Base-by-base conservation (phyloP, 345 rosid genomes). In the Aquilaria malaccensis region DNA sequence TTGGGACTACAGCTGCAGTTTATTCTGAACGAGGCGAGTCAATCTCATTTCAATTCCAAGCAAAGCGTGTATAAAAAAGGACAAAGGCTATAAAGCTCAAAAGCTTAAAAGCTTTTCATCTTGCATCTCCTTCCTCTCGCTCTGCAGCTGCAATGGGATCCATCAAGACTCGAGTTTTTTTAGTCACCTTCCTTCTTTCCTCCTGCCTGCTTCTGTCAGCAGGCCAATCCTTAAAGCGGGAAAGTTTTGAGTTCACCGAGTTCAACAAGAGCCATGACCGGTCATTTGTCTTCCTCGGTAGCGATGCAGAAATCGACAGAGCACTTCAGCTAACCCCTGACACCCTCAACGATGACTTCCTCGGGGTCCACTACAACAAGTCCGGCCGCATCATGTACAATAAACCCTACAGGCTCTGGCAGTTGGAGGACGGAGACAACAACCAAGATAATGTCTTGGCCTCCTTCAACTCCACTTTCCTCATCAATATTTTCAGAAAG, bases 261-360 rank as follows among this genome's bases (percentile, higher is more conserved):
- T 72, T 72, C 50, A 7, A 4, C 11, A 14, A 58, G 1, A 31
- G 41, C 47, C 45, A 53, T 14, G 0, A 0, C 1, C 13, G 22
- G 6, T n/a, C 2, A 51, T 63, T 77, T 10, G 13, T 0, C 14
- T 14, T 67, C 12, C 11, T 29, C 7, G 75, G 73, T 4, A 3
- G 2, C 0, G 4, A 22, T 2, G 13, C 52, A 15, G 6, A 2
- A 9, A 65, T 77, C 58, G 0, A 45, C 2, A 55, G 30, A 7
- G 74, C 77, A 30, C 79, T 78, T 52, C 79, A 78, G 64, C 56
- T 78, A 55, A 74, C 82, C 13, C 76, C 76, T 6, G 77, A 69
- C 10, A 52, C 76, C 47, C 13, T 0, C 30, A 66, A 74, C 46
- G 2, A 0, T 0, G 33, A 10, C 32, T 33, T 11, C 41, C 2